These are phyloP conservation scores for Arthroderma sp. DNA, from an alignment of 2,329 filamentous ascomycete species.

Conservation along the genomic window DNA sequence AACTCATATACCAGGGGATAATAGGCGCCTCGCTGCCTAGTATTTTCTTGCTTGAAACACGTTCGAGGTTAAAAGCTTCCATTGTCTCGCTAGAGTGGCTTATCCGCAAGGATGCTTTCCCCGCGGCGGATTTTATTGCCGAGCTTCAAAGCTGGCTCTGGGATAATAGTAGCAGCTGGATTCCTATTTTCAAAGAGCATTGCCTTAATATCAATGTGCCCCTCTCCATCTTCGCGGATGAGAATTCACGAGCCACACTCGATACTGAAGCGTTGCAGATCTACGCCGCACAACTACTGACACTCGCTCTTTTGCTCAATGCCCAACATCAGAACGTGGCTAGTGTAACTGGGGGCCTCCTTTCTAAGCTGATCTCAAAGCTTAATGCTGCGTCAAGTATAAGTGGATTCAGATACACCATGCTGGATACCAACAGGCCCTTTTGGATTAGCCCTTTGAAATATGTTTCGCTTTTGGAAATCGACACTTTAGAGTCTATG, in stretches of 20 bases:
- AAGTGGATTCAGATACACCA: slow-evolving; percentile 2
- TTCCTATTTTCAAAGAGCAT: slow-evolving; percentile 20
- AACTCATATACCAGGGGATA: slow-evolving; percentile 15
- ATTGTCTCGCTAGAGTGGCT: slow-evolving; percentile 25
- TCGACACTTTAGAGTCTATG: slow-evolving; percentile 23
- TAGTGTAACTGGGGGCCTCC: slow-evolving; percentile 8
- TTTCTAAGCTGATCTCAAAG: slow-evolving; percentile 9
- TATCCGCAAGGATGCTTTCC: slow-evolving; percentile 25
- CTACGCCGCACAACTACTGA: slow-evolving; percentile 15
- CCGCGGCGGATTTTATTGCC: slow-evolving; percentile 18
- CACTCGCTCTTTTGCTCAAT: slow-evolving; percentile 9
- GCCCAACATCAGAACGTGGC: slow-evolving; percentile 9
- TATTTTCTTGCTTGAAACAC: slow-evolving; percentile 26
- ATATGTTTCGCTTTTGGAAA: slow-evolving; percentile 23
- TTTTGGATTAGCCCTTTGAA: slow-evolving; percentile 27
- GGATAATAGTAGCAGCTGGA: slow-evolving; percentile 20
- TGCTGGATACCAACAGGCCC: slow-evolving; percentile 9
- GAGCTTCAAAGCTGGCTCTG: slow-evolving; percentile 22
- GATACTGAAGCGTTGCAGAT: slow-evolving; percentile 10
- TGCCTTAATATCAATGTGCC: slow-evolving; percentile 20
- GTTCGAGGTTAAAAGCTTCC: slow-evolving; percentile 25
- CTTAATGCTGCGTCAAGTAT: slow-evolving; percentile 5
- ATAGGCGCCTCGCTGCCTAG: slow-evolving; percentile 20
- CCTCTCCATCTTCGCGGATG: slow-evolving; percentile 10
- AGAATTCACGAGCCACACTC: slow-evolving; percentile 4